Base-by-base conservation (phyloP, 1,284 basidiomycete genomes). In the Malassezia restricta region DNA sequence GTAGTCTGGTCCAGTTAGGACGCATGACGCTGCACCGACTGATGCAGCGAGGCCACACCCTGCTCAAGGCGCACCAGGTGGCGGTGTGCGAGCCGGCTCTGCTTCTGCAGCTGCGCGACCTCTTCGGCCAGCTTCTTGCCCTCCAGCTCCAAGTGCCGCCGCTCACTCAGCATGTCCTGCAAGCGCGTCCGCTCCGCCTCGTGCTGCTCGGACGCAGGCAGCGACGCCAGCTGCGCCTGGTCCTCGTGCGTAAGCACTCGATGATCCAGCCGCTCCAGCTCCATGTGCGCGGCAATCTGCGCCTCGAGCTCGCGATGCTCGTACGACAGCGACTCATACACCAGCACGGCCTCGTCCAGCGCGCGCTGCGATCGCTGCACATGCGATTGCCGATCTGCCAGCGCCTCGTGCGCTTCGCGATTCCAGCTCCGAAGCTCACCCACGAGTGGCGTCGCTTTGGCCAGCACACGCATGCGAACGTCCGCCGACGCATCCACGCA, bases 1-100 rank as follows among this genome's bases (percentile, higher is more conserved):
- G 73, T 75, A 0, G 59, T 61, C 29, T 73, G 64, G 64, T 40
- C 8, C 6, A 24, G 20, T 11, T 9, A 15, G 9, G 39, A n/a
- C 8, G 39, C 20, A 17, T 40, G 39, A 2, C 20, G n/a, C 17
- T 40, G 39, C 20, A 40, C n/a, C 14, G 39, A 40, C 35, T 37
- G 8, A 3, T 5, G 27, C 29, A 47, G 28, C 9, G 44, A 8
- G 15, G 20, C 15, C 15, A 47, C 5, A 20, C 32, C 37, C n/a
- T 39, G 32, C 38, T 47, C 44, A n/a, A 47, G 12, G 27, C 35
- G 44, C 44, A 39, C 35, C 15, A 47, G 17, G 24, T 32, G 17
- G 33, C 35, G 35, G 37, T 39, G 44, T 24, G 44, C 37, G 3
- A 31, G 33, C n/a, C 41, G 32, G 30, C 47, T 44, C 42, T 43